These are phyloP conservation scores for Fraxinus americana DNA, from an alignment of 257 asterid species.

Conservation along the genomic window DNA sequence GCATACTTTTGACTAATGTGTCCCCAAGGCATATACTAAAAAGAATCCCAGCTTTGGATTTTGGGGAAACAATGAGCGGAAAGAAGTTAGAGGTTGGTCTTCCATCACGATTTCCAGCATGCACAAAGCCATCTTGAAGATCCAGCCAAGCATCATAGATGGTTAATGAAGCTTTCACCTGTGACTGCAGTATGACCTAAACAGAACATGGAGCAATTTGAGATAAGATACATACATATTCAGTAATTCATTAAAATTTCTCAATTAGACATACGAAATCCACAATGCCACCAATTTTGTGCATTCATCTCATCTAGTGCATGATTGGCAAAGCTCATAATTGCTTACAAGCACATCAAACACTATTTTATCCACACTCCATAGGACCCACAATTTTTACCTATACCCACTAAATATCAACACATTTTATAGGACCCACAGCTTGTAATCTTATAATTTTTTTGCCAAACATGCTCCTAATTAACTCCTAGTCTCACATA, in stretches of 20 bases:
- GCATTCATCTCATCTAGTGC: neutral
- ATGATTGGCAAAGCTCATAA: no score
- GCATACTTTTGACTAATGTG: slow-evolving; percentile 47
- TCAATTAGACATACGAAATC: slow-evolving; percentile 5
- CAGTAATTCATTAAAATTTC: neutral
- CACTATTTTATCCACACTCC: no score
- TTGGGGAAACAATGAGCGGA: slow-evolving; percentile 76
- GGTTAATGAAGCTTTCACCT: slow-evolving; percentile 85
- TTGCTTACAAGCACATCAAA: no score
- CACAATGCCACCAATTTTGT: neutral
- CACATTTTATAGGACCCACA: no score
- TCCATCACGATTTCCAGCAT: slow-evolving; percentile 69
- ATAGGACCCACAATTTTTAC: no score
- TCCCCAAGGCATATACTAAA: slow-evolving; percentile 68
- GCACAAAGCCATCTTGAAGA: slow-evolving; percentile 91
- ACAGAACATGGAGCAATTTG: slow-evolving; percentile 21
- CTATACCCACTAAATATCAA: no score
- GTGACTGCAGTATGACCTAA: slow-evolving; percentile 90
- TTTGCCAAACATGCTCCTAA: no score
- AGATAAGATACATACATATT: slow-evolving; percentile 20
- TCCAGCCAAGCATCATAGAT: slow-evolving; percentile 91
- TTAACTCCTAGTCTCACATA: neutral
- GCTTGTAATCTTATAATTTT: no score
- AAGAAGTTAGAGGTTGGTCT: slow-evolving; percentile 78
- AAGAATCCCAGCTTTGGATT: slow-evolving; percentile 81